Conservation (phyloP, 805 yeast genomes). For the Saccharomycopsis sp. region DNA sequence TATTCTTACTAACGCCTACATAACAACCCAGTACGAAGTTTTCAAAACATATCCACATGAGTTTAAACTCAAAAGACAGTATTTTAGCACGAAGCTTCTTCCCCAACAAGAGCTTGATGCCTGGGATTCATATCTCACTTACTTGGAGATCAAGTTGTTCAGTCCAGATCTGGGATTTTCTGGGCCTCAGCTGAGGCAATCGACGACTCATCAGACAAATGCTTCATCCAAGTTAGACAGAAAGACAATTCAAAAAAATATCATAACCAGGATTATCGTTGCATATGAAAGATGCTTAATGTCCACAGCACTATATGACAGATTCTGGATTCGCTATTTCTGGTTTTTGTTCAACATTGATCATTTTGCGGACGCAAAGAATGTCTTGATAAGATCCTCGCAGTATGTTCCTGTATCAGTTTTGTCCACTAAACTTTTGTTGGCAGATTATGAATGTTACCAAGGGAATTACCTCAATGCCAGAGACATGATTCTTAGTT, state of each 20-base stretch:
- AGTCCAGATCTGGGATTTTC: background rate
- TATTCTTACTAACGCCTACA: constrained; percentile 41
- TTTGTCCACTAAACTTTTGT: constrained; percentile 10
- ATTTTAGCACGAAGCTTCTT: constrained; percentile 29
- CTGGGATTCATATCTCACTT: constrained; percentile 53
- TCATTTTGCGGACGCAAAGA: constrained; percentile 31
- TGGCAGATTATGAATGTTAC: constrained; percentile 12
- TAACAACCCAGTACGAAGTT: constrained; percentile 44
- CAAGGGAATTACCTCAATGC: constrained; percentile 10
- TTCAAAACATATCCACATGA: constrained; percentile 45
- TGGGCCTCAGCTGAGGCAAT: background rate
- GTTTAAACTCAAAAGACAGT: constrained; percentile 31
- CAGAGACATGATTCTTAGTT: constrained; percentile 5
- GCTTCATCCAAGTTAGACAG: background rate
- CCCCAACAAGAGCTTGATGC: constrained; percentile 40
- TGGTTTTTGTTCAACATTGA: constrained; percentile 32
- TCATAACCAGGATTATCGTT: constrained; percentile 24
- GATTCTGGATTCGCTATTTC: constrained; percentile 43
- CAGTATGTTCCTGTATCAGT: constrained; percentile 20
- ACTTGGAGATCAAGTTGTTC: constrained; percentile 32
- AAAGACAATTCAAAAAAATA: constrained; percentile 22
- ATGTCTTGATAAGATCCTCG: constrained; percentile 32
- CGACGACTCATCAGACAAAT: constrained; percentile 12
- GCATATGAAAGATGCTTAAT: constrained; percentile 42
- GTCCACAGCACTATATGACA: constrained; percentile 35